Evolutionary conservation across 257 asterid genomes (phyloP).

Genomic region (Haberlea rhodopensis): DNA sequence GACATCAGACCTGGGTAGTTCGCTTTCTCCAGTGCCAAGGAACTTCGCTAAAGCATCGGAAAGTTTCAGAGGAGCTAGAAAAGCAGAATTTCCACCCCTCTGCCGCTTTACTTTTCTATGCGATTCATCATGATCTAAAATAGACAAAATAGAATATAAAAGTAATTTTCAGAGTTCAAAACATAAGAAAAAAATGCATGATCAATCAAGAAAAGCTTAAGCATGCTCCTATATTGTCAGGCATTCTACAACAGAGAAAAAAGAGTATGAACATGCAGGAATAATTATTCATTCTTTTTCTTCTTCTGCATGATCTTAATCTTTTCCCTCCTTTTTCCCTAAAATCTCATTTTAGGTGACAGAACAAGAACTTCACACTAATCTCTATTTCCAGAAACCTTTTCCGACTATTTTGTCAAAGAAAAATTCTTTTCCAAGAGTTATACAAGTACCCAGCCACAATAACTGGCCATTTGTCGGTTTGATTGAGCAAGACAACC

Average conservation of each 20-base stretch:
- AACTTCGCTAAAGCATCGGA: slow-evolving; percentile 78
- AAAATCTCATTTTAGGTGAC: slow-evolving; percentile 9
- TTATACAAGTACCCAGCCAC: background rate
- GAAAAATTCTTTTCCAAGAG: slow-evolving; percentile 4
- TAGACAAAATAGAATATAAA: slow-evolving; percentile 15
- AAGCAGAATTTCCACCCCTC: slow-evolving; percentile 61
- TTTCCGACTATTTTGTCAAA: background rate
- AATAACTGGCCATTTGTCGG: background rate
- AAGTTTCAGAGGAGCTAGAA: slow-evolving; percentile 78
- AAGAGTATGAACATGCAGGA: slow-evolving; percentile 16
- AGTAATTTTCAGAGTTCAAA: slow-evolving; percentile 9
- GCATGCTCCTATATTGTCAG: slow-evolving; percentile 7
- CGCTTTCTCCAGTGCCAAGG: slow-evolving; percentile 85
- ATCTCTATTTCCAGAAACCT: slow-evolving; percentile 7
- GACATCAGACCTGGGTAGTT: slow-evolving; percentile 68
- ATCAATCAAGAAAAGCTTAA: slow-evolving; percentile 4
- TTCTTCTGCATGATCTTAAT: background rate
- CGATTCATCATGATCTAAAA: slow-evolving; percentile 58
- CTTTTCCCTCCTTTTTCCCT: background rate
- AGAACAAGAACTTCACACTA: slow-evolving; percentile 2
- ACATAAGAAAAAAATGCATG: slow-evolving; percentile 3
- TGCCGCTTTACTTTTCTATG: slow-evolving; percentile 64
- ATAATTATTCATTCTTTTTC: background rate
- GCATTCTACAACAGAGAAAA: slow-evolving; percentile 1
- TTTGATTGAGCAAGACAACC: background rate